Evolutionary conservation across 1,284 basidiomycete genomes (phyloP).

Genomic region (Papiliotrema laurentii): DNA sequence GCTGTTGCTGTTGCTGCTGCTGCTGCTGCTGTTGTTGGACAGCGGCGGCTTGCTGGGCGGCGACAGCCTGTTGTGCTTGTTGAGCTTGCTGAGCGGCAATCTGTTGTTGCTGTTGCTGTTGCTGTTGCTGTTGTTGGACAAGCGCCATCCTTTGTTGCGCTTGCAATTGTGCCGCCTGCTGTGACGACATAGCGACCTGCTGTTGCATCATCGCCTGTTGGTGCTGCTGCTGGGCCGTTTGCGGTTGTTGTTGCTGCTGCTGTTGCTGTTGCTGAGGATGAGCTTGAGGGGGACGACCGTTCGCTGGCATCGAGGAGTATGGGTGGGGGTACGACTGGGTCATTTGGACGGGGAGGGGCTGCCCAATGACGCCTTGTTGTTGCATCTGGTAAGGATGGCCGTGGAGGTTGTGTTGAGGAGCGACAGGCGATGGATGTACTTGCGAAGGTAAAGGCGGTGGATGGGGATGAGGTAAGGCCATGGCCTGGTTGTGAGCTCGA

Average conservation of each 20-base stretch:
- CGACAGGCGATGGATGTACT: slow-evolving; percentile 17
- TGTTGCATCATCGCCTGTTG: slow-evolving; percentile 11
- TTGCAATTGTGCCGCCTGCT: slow-evolving; percentile 21
- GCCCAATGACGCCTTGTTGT: slow-evolving; percentile 9
- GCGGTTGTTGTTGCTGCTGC: slow-evolving; percentile 14
- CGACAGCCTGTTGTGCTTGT: slow-evolving; percentile 15
- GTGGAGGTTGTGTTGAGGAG: slow-evolving; percentile 23
- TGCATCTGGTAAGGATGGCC: slow-evolving; percentile 13
- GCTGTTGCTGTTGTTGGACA: slow-evolving; percentile 8
- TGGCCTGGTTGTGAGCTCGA: too few species aligned
- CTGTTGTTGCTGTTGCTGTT: slow-evolving; percentile 13
- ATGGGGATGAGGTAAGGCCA: slow-evolving; percentile 47
- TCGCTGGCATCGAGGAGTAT: background rate
- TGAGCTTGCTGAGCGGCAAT: slow-evolving; percentile 10
- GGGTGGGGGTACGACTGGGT: slow-evolving; percentile 5
- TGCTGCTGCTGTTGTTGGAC: slow-evolving; percentile 12
- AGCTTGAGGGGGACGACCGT: slow-evolving; percentile 1
- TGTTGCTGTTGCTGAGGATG: slow-evolving; percentile 2
- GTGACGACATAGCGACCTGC: slow-evolving; percentile 18
- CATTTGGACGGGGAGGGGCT: background rate
- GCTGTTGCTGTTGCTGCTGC: slow-evolving; percentile 19
- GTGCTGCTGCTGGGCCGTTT: slow-evolving; percentile 6
- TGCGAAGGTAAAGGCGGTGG: slow-evolving; percentile 23
- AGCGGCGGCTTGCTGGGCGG: slow-evolving; percentile 15
- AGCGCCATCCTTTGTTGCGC: slow-evolving; percentile 13